phyloP scores from a whole-genome alignment of 2,329 filamentous ascomycete genomes.

The Blastomyces silverae region DNA sequence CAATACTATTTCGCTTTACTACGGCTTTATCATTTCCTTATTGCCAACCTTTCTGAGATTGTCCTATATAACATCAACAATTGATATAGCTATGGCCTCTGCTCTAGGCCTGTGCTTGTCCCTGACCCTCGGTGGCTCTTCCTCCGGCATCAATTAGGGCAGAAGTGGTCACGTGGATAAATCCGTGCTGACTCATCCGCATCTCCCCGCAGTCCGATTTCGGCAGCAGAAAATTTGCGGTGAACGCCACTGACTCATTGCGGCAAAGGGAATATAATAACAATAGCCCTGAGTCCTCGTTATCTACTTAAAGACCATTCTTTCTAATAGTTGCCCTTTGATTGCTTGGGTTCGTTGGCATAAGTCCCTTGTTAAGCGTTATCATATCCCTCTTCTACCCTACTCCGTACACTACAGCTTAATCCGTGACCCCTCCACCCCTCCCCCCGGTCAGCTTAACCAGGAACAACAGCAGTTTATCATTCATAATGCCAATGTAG shows the following conservation, averaged over 20 bases:
- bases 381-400: neutral
- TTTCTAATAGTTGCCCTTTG: neutral
- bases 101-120: too few relatives aligned
- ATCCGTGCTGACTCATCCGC: neutral
- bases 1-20: neutral
- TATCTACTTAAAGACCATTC: neutral
- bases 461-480: neutral
- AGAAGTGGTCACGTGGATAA: neutral
- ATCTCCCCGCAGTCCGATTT: neutral
- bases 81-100: too few relatives aligned
- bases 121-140: too few relatives aligned
- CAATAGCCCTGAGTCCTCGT: neutral
- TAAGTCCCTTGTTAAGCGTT: neutral
- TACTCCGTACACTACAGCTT: neutral
- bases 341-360: neutral
- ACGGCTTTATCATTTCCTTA: too few relatives aligned
- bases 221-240: conserved; percentile 11
- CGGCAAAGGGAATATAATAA: neutral
- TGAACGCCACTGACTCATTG: conserved; percentile 7
- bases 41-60: too few relatives aligned
- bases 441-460: neutral
- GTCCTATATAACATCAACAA: too few relatives aligned
- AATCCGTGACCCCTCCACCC: neutral
- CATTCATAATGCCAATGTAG: conserved; percentile 23
- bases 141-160: neutral